A percentile compares a stretch with the other conserved stretches of the same genome.
phyloP scores from a whole-genome alignment of 768 basidiomycete species.

The Kwoniella pini region DNA sequence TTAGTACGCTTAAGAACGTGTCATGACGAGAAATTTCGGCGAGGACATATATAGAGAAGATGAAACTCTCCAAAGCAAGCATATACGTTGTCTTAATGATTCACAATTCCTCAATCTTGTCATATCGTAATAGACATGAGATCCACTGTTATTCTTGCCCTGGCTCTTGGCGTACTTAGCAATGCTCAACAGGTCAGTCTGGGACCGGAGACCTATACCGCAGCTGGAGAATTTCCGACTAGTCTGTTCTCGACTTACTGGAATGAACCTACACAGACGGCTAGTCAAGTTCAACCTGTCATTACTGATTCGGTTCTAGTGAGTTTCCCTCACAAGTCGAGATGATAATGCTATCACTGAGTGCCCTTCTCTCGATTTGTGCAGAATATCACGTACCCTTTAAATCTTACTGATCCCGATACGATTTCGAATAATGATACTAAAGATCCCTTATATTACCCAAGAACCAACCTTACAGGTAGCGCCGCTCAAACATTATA shows the following conservation, averaged over 20 bases:
- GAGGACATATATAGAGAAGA: too few species aligned
- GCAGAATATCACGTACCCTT: slow-evolving; percentile 60
- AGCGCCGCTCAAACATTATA: slow-evolving; percentile 60
- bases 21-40: too few species aligned
- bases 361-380: too few species aligned
- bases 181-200: background rate
- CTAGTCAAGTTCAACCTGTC: slow-evolving; percentile 73
- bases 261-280: slow-evolving; percentile 71
- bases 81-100: too few species aligned
- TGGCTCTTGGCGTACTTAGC: background rate
- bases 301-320: slow-evolving; percentile 72
- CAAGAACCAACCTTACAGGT: slow-evolving; percentile 53
- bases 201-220: slow-evolving; percentile 2
- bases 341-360: too few species aligned
- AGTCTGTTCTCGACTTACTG: slow-evolving; percentile 65
- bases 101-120: slow-evolving; percentile 1
- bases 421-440: slow-evolving; percentile 61
- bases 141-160: background rate
- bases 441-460: slow-evolving; percentile 67
- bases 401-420: slow-evolving; percentile 66
- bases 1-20: too few species aligned
- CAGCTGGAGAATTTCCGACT: slow-evolving; percentile 20
- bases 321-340: too few species aligned
- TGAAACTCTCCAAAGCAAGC: too few species aligned
- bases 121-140: background rate